A percentile compares a stretch with the other conserved stretches of the same genome.
Evolutionary conservation across 1,284 basidiomycete species (phyloP).

Genomic region (Amylostereum areolatum): DNA sequence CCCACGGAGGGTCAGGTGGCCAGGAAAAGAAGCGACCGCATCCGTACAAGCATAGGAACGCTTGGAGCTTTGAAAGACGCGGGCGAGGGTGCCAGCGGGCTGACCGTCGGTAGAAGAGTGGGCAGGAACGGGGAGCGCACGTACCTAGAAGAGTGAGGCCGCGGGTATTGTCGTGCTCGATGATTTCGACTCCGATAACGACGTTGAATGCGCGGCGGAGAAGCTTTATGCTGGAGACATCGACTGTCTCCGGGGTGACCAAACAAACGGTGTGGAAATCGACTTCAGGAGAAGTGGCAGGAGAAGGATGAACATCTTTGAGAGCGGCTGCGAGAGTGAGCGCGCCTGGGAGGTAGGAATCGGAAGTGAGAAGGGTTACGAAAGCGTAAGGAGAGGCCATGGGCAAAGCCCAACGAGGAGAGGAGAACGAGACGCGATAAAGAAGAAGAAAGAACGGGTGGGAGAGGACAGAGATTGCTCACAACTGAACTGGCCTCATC

Average conservation of each 20-base stretch:
- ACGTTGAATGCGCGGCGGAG: slow-evolving; percentile 78
- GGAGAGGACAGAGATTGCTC: too few species aligned
- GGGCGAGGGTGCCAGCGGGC: background rate
- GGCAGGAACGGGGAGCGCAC: slow-evolving; percentile 25
- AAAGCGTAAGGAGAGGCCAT: slow-evolving; percentile 74
- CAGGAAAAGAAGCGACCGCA: too few species aligned
- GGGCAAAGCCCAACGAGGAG: slow-evolving; percentile 19
- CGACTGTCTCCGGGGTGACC: slow-evolving; percentile 89
- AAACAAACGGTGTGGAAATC: slow-evolving; percentile 86
- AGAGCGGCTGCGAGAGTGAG: slow-evolving; percentile 83
- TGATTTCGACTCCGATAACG: slow-evolving; percentile 88
- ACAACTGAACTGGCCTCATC: too few species aligned
- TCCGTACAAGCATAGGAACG: too few species aligned
- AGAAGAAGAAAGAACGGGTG: too few species aligned
- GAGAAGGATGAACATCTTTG: slow-evolving; percentile 65
- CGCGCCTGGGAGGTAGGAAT: slow-evolving; percentile 89
- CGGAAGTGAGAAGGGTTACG: slow-evolving; percentile 85
- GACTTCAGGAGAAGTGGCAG: slow-evolving; percentile 49
- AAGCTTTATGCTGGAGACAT: slow-evolving; percentile 78
- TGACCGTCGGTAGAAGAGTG: background rate
- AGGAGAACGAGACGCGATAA: slow-evolving; percentile 7
- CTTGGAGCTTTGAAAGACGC: background rate
- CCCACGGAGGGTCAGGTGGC: background rate
- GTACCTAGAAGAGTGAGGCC: slow-evolving; percentile 80
- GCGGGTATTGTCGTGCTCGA: slow-evolving; percentile 58